Conservation (phyloP, 768 basidiomycete species). For the Thelephora ganbajun region DNA sequence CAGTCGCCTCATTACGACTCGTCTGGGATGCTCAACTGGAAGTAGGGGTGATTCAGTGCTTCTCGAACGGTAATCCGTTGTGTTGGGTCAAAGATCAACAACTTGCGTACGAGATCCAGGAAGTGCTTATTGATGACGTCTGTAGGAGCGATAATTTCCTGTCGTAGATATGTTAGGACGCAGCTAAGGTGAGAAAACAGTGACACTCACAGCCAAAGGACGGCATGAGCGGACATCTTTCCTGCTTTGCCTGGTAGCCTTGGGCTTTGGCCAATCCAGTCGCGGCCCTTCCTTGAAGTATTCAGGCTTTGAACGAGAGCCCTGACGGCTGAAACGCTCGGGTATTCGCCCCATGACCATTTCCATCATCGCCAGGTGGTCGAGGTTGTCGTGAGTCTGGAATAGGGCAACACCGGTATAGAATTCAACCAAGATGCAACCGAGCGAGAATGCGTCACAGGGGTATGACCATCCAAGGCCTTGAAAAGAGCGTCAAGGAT, state of each 20-base stretch:
- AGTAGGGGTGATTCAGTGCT: conserved; percentile 82
- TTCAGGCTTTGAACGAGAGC: conserved; percentile 74
- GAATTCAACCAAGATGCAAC: conserved; percentile 98
- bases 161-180: conserved; percentile 2
- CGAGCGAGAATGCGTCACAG: conserved; percentile 96
- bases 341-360: conserved; percentile 99
- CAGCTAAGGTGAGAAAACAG: neutral
- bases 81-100: conserved; percentile 83
- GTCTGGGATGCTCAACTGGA: conserved; percentile 49
- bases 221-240: conserved; percentile 87
- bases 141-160: conserved; percentile 77
- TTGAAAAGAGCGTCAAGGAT: conserved; percentile 18
- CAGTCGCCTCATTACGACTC: conserved; percentile 37
- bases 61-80: conserved; percentile 81
- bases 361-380: conserved; percentile 99
- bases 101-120: conserved; percentile 73
- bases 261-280: conserved; percentile 87
- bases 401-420: conserved; percentile 97
- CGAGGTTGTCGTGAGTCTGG: conserved; percentile 97
- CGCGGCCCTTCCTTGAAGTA: conserved; percentile 81
- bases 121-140: conserved; percentile 70
- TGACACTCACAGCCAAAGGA: conserved; percentile 49
- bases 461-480: conserved; percentile 97
- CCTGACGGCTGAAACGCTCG: conserved; percentile 62
- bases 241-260: conserved; percentile 78